These are phyloP conservation scores for Leucogyrophana mollusca DNA, from an alignment of 768 basidiomycete genomes.

Conservation along the genomic window DNA sequence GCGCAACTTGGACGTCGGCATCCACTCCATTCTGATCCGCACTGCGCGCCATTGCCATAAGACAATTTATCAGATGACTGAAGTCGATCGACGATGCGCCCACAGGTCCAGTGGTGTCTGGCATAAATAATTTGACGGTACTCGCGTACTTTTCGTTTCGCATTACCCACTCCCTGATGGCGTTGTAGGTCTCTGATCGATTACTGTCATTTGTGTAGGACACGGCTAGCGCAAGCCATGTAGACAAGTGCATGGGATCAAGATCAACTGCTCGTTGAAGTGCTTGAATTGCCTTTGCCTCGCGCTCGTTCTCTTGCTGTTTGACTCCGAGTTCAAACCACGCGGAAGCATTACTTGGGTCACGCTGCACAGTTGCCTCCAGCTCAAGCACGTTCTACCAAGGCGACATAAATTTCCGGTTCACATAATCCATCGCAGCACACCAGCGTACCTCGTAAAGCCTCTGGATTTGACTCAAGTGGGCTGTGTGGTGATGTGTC, in stretches of 20 bases:
- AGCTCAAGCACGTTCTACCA: conserved; percentile 80
- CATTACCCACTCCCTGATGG: conserved; percentile 83
- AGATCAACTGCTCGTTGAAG: conserved; percentile 78
- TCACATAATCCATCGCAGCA: neutral
- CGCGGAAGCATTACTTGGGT: conserved; percentile 64
- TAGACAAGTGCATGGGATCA: conserved; percentile 68
- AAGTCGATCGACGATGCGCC: conserved; percentile 35
- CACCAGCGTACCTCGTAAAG: conserved; percentile 40
- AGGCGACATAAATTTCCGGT: conserved; percentile 5
- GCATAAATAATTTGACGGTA: conserved; percentile 39
- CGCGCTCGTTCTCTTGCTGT: conserved; percentile 97
- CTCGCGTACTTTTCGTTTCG: conserved; percentile 56
- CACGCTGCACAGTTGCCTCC: conserved; percentile 84
- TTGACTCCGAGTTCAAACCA: conserved; percentile 96
- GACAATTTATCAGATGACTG: conserved; percentile 60
- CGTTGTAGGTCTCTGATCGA: conserved; percentile 67
- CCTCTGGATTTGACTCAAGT: conserved; percentile 26
- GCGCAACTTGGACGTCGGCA: conserved; percentile 92
- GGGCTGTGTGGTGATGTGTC: conserved; percentile 45
- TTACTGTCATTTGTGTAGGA: conserved; percentile 90
- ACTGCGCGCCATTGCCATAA: conserved; percentile 78
- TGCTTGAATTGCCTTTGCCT: conserved; percentile 85
- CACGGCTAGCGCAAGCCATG: conserved; percentile 90
- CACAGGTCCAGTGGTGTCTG: conserved; percentile 25
- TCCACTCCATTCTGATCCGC: conserved; percentile 62